Evolutionary conservation across 2,329 filamentous ascomycete genomes (phyloP).

Genomic region (Calonectria multiphialidica): DNA sequence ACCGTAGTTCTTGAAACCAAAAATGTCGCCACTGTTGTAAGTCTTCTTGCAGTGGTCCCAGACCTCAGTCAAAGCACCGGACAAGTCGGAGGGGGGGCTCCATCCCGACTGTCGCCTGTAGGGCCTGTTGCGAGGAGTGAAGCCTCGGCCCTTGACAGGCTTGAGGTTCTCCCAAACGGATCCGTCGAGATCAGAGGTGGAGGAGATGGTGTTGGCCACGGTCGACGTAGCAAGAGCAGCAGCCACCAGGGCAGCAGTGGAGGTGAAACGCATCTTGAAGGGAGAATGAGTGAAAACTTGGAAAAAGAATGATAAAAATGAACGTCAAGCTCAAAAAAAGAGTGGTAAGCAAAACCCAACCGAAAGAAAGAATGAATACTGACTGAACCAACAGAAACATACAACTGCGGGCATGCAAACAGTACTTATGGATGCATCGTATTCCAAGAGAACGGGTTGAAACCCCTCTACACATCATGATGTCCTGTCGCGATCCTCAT

Average conservation of each 20-base stretch:
- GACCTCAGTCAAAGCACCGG: constrained; percentile 29
- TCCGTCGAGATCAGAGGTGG: constrained; percentile 31
- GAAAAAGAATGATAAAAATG: constrained; percentile 6
- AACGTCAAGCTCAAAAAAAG: constrained; percentile 5
- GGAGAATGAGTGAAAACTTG: not conserved
- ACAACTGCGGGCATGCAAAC: not conserved
- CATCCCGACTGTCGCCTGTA: constrained; percentile 33
- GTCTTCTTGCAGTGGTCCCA: constrained; percentile 32
- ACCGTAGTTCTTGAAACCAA: constrained; percentile 45
- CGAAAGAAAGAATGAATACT: constrained; percentile 2
- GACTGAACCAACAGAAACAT: not conserved
- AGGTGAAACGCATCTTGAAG: not conserved
- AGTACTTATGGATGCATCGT: not conserved
- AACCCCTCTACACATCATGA: not conserved
- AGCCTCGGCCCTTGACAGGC: constrained; percentile 10
- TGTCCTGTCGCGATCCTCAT: not conserved
- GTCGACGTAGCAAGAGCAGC: constrained; percentile 4
- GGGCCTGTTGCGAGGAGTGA: constrained; percentile 27
- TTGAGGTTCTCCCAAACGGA: constrained; percentile 31
- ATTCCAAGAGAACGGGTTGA: not conserved
- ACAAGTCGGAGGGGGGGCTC: constrained; percentile 30
- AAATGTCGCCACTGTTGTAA: constrained; percentile 26
- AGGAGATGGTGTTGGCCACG: constrained; percentile 4
- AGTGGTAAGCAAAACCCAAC: not conserved
- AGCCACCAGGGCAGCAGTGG: constrained; percentile 3